Percentiles rank a stretch among this genome's conserved stretches.
Conservation (phyloP, 2,329 filamentous ascomycete species). For the Dactylellina cionopaga region DNA sequence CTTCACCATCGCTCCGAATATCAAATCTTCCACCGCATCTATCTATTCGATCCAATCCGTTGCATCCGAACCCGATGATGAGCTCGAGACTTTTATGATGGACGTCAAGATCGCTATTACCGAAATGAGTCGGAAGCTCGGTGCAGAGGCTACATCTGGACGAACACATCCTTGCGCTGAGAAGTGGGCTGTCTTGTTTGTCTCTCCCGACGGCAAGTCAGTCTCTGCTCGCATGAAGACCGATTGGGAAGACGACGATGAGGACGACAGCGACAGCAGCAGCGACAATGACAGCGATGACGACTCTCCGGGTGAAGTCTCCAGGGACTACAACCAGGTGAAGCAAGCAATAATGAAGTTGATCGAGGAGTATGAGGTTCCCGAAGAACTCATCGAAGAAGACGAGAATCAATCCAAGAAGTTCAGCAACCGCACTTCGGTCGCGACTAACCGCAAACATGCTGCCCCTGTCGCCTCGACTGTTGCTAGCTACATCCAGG, state of each 20-base stretch:
- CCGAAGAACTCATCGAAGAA: slow-evolving; percentile 71
- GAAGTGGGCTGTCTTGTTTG: slow-evolving; percentile 82
- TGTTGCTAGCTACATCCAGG: slow-evolving; percentile 53
- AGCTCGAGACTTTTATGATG: slow-evolving; percentile 59
- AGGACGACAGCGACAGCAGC: slow-evolving; percentile 72
- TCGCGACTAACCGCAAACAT: slow-evolving; percentile 48
- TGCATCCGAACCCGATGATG: slow-evolving; percentile 43
- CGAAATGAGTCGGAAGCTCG: slow-evolving; percentile 75
- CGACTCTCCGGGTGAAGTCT: slow-evolving; percentile 59
- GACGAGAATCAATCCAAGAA: slow-evolving; percentile 67
- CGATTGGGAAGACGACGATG: slow-evolving; percentile 74
- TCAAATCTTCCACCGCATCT: slow-evolving; percentile 62
- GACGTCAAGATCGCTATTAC: slow-evolving; percentile 74
- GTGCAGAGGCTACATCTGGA: slow-evolving; percentile 72
- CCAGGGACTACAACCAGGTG: slow-evolving; percentile 80
- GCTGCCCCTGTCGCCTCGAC: slow-evolving; percentile 49
- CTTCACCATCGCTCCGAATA: slow-evolving; percentile 52
- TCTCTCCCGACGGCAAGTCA: slow-evolving; percentile 76
- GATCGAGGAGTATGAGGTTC: slow-evolving; percentile 83
- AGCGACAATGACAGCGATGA: slow-evolving; percentile 66
- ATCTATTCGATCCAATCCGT: slow-evolving; percentile 54
- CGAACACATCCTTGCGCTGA: slow-evolving; percentile 82
- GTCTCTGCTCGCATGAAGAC: slow-evolving; percentile 78
- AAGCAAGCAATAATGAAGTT: slow-evolving; percentile 82
- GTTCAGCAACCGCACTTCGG: slow-evolving; percentile 71